Evolutionary conservation across 2,329 filamentous ascomycete genomes (phyloP).

Genomic region (Sporothrix inflata): DNA sequence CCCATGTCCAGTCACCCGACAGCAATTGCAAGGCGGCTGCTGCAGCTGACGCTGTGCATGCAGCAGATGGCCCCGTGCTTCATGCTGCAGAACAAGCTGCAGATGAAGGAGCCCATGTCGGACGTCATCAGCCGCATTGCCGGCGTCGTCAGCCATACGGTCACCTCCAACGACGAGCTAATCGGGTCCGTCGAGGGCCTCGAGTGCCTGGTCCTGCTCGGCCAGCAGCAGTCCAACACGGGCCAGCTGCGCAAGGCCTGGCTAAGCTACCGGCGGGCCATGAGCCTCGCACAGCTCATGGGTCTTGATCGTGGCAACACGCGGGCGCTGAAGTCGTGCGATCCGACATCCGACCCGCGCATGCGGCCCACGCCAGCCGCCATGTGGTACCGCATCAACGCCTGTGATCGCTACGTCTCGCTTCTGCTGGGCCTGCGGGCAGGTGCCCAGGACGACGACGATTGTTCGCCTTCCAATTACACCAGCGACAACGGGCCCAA

Average conservation of each 20-base stretch:
- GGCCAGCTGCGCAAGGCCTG: conserved; percentile 60
- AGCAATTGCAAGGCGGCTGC: conserved; percentile 51
- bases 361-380: conserved; percentile 39
- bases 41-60: conserved; percentile 51
- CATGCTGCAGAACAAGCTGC: conserved; percentile 38
- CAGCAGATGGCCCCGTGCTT: conserved; percentile 49
- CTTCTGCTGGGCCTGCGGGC: conserved; percentile 55
- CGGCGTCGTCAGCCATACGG: conserved; percentile 42
- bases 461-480: neutral
- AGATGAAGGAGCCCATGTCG: conserved; percentile 35
- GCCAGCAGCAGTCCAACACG: conserved; percentile 54
- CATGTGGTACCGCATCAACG: conserved; percentile 56
- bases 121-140: conserved; percentile 42
- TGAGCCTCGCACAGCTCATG: conserved; percentile 57
- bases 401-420: conserved; percentile 54
- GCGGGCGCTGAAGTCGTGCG: conserved; percentile 45
- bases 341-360: conserved; percentile 42
- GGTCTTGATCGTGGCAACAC: conserved; percentile 48
- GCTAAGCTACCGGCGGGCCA: conserved; percentile 54
- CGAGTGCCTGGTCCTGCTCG: conserved; percentile 54
- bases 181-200: conserved; percentile 56
- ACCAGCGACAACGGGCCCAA: neutral
- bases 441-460: conserved; percentile 45
- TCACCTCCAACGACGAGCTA: conserved; percentile 57
- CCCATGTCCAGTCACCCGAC: conserved; percentile 49